Conservation (phyloP, 768 basidiomycete genomes). For the Hebeloma cylindrosporum region DNA sequence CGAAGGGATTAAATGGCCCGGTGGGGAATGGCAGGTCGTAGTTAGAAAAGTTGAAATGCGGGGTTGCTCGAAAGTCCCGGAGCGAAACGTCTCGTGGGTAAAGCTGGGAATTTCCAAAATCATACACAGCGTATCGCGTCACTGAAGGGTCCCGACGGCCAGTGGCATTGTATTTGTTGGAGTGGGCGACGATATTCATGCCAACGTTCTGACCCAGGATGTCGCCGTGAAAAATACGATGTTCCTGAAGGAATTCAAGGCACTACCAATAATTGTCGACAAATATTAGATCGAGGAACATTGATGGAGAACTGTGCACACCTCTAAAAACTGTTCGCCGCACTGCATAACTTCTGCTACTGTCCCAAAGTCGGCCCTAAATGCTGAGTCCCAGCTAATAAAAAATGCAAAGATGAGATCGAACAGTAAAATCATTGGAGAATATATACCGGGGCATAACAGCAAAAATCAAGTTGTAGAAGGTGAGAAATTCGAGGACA, state of each 20-base stretch:
- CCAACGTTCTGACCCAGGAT: not conserved
- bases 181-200: not conserved
- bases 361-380: not conserved
- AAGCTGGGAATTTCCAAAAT: too few relatives aligned
- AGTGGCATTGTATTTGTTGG: not conserved
- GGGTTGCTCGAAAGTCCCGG: too few relatives aligned
- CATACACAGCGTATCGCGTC: not conserved
- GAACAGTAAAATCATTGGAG: too few relatives aligned
- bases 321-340: not conserved
- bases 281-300: not conserved
- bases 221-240: not conserved
- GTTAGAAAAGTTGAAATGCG: too few relatives aligned
- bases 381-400: not conserved
- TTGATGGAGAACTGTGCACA: not conserved
- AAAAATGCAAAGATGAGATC: too few relatives aligned
- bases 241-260: not conserved
- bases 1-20: too few relatives aligned
- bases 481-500: slow-evolving; percentile 15
- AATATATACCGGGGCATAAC: slow-evolving; percentile 20
- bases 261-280: not conserved
- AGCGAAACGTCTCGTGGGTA: too few relatives aligned
- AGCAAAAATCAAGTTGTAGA: slow-evolving; percentile 14
- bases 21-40: too few relatives aligned
- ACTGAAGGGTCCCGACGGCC: not conserved
- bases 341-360: not conserved